Evolutionary conservation across 2,329 filamentous ascomycete species (phyloP), one percentile per base, ranked within the genome.

Genomic region (Didymella exigua): DNA sequence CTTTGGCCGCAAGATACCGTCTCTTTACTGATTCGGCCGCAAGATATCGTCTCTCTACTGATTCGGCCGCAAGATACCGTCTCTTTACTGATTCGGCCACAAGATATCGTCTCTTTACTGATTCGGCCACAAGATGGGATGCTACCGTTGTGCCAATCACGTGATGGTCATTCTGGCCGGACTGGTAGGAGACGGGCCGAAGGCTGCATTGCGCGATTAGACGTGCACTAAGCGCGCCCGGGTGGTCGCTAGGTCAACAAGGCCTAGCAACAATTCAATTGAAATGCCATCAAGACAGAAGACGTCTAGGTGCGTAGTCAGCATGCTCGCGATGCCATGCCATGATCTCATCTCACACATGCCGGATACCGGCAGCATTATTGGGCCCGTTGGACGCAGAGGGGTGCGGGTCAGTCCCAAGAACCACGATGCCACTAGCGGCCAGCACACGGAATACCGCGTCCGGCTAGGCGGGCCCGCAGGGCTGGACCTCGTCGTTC

Each of bases 161-260:
- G 36, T 24, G 36, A 24, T 37, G 34, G 18, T 10, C 10, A n/a
- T 8, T 5, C 31, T 34, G 31, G 31, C 34, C 6, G 18, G 18
- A 37, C 18, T 37, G 19, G n/a, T 10, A 8, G 30, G 11, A 24
- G 42, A 31, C 49, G 49, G 49, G 36, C 49, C 49, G 49, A 46
- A 23, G 14, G 36, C 5, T 23, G 41, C 34, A 26, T 40, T 52
- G 49, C 49, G 49, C 27, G 34, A 52, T 46, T 52, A 46, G 49
- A 52, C 36, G 41, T 41, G 49, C 49, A 42, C 34, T 10, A 40
- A 37, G 9, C 36, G 42, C 27, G 33, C 33, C 10, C 31, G 33
- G 31, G 5, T 36, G 33, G 18, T 36, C 16, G 33, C 33, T 18
- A 26, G 24, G 24, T 9, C 24, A 26, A 26, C 24, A 26, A 26